These are phyloP conservation scores for Cudoniella acicularis DNA, from an alignment of 495 filamentous ascomycete species.

Conservation along the genomic window DNA sequence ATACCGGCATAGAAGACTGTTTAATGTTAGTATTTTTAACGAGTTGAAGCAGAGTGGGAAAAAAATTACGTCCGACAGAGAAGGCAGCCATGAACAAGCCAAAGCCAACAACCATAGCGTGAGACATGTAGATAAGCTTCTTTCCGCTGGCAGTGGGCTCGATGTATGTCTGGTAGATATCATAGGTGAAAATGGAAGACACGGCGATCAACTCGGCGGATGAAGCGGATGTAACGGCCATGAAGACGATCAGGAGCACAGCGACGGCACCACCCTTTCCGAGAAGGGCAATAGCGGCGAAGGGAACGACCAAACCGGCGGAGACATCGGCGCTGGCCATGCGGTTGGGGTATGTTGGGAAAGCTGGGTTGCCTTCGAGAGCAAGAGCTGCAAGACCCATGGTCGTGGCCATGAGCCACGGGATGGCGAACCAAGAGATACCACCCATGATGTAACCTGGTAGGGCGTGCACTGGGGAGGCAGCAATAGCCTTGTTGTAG, in stretches of 20 bases:
- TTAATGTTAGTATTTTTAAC: not conserved
- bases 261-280: constrained; percentile 84
- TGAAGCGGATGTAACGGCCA: constrained; percentile 90
- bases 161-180: constrained; percentile 74
- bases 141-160: constrained; percentile 65
- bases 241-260: constrained; percentile 85
- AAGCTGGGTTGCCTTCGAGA: constrained; percentile 68
- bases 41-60: not conserved
- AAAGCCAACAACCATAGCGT: constrained; percentile 70
- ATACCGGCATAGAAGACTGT: constrained; percentile 46
- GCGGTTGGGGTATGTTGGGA: constrained; percentile 68
- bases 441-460: constrained; percentile 83
- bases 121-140: constrained; percentile 81
- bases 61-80: constrained; percentile 28
- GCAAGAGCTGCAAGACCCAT: constrained; percentile 90
- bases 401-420: constrained; percentile 88
- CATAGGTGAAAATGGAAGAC: constrained; percentile 89
- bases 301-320: constrained; percentile 84
- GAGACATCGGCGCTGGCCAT: constrained; percentile 74
- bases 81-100: constrained; percentile 83
- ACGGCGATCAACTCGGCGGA: constrained; percentile 92
- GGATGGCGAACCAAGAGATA: constrained; percentile 92
- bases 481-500: constrained; percentile 96
- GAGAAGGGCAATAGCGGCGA: constrained; percentile 83
- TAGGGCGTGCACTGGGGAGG: constrained; percentile 80